Conservation (phyloP, 306 rosid genomes). For the Ormosia emarginata region DNA sequence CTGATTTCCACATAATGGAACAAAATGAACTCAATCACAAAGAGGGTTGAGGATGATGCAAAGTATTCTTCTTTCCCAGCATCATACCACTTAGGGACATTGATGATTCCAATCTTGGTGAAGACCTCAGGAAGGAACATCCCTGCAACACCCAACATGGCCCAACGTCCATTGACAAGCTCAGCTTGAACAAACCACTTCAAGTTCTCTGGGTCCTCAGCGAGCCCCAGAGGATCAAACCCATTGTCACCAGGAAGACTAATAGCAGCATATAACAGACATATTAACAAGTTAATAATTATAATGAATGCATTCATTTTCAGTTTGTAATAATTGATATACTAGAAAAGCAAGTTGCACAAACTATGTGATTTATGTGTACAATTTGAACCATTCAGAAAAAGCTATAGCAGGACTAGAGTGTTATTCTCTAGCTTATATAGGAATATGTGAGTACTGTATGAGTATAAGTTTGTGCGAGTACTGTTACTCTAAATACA, state of each 20-base stretch:
- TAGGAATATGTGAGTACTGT: too few species aligned
- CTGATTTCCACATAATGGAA: conserved; percentile 96
- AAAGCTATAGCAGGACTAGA: too few species aligned
- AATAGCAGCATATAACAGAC: background rate
- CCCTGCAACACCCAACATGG: conserved; percentile 96
- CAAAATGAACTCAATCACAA: conserved; percentile 93
- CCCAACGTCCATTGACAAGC: conserved; percentile 92
- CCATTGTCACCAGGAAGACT: conserved; percentile 99
- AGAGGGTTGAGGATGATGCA: conserved; percentile 91
- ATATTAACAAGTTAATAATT: background rate
- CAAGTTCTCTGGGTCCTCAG: conserved; percentile 97
- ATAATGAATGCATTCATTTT: background rate
- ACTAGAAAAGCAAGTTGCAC: background rate
- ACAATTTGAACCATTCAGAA: background rate
- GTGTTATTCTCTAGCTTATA: too few species aligned
- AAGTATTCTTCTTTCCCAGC: conserved; percentile 90
- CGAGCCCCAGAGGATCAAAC: conserved; percentile 87
- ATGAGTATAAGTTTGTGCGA: background rate
- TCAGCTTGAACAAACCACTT: conserved; percentile 90
- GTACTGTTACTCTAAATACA: background rate
- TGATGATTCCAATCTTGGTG: conserved; percentile 67
- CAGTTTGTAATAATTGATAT: background rate
- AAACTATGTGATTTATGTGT: background rate
- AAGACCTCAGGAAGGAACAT: conserved; percentile 94
- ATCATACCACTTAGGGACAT: conserved; percentile 88